A percentile compares a stretch with the other conserved stretches of the same genome.
These are phyloP conservation scores for Solanum megistacrolobum DNA, from an alignment of 257 asterid genomes.

Conservation along the genomic window DNA sequence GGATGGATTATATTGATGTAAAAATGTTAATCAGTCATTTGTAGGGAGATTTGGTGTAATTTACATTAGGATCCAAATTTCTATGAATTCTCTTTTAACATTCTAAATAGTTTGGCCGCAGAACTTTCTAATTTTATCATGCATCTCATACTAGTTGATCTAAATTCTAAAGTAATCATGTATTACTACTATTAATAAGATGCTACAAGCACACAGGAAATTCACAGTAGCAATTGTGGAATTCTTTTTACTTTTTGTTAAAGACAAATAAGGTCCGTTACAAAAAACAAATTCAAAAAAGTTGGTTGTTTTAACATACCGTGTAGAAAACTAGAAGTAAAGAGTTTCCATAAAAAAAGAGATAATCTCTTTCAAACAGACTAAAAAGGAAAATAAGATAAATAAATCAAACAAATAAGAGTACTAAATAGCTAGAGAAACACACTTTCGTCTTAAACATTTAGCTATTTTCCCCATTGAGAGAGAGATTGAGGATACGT, in stretches of 20 bases:
- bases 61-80: not conserved
- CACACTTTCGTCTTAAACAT: not conserved
- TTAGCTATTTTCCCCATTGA: not conserved
- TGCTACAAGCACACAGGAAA: too few species aligned
- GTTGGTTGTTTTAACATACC: not conserved
- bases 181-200: too few species aligned
- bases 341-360: not conserved
- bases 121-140: not conserved
- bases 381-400: not conserved
- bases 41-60: not conserved
- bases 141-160: not conserved
- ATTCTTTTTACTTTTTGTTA: not conserved
- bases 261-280: not conserved
- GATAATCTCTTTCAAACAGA: not conserved
- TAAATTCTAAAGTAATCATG: too few species aligned
- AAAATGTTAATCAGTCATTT: not conserved
- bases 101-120: not conserved
- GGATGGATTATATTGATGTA: not conserved
- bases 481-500: not conserved
- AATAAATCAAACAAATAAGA: not conserved
- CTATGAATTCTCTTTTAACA: not conserved
- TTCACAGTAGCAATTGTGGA: not conserved
- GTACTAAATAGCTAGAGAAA: not conserved
- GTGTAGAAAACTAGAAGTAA: not conserved
- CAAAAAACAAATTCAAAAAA: not conserved